phyloP scores from a whole-genome alignment of 345 rosid species.

The Eucalyptus microcorys region DNA sequence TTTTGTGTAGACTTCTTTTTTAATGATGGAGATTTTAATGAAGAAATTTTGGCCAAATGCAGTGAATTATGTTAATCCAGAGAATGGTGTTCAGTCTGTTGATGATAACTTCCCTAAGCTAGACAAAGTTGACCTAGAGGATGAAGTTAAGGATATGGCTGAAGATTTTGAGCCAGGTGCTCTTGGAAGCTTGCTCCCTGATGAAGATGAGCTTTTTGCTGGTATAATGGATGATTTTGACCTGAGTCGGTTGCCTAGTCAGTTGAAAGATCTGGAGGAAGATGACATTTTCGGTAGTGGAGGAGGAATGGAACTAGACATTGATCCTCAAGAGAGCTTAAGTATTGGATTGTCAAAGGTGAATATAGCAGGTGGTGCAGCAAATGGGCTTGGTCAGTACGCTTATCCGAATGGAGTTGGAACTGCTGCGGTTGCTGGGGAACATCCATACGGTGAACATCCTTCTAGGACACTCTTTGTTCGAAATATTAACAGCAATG shows the following conservation, averaged over 20 bases:
- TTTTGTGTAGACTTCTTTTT: background rate
- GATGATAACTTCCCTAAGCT: conserved; percentile 41
- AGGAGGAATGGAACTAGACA: conserved; percentile 88
- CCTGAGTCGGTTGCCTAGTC: conserved; percentile 48
- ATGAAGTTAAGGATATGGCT: conserved; percentile 36
- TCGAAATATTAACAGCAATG: conserved; percentile 88
- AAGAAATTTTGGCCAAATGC: conserved; percentile 7
- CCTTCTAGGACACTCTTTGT: conserved; percentile 95
- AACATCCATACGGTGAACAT: conserved; percentile 92
- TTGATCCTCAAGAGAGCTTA: conserved; percentile 44
- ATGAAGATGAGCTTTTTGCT: conserved; percentile 71
- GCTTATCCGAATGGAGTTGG: conserved; percentile 50
- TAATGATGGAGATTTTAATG: background rate
- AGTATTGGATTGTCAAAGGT: conserved; percentile 31
- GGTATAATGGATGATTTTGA: conserved; percentile 85
- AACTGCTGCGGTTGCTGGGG: conserved; percentile 52
- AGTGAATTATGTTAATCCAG: conserved; percentile 57
- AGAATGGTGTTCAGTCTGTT: conserved; percentile 21
- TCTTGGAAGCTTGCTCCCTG: conserved; percentile 59
- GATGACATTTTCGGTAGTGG: conserved; percentile 81
- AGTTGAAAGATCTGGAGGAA: conserved; percentile 73
- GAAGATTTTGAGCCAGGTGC: conserved; percentile 38
- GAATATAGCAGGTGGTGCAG: conserved; percentile 38
- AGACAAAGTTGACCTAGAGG: conserved; percentile 25
- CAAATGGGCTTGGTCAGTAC: conserved; percentile 38